Evolutionary conservation across 495 filamentous ascomycete genomes (phyloP).

Genomic region (Massariosphaeria phaeospora): DNA sequence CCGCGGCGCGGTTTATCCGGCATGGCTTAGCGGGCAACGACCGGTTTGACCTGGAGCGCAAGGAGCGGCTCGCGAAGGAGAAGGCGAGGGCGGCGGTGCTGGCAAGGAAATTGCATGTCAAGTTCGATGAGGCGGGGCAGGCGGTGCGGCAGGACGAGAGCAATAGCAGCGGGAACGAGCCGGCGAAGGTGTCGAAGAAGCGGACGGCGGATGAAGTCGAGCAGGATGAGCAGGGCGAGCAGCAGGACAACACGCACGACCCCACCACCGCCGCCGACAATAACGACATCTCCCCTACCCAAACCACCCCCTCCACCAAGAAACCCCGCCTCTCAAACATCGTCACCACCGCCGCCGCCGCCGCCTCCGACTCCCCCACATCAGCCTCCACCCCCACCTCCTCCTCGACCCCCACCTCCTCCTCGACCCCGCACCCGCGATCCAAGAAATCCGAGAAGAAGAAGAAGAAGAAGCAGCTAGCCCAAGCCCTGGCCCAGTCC

Average conservation of each 20-base stretch:
- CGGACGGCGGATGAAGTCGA: not conserved
- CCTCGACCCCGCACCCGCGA: too few relatives aligned
- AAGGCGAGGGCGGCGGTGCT: slow-evolving; percentile 39
- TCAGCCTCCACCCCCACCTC: too few relatives aligned
- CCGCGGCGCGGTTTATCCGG: slow-evolving; percentile 74
- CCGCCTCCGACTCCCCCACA: too few relatives aligned
- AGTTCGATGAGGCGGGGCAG: slow-evolving; percentile 37
- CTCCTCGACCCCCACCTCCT: too few relatives aligned
- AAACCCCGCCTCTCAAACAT: too few relatives aligned
- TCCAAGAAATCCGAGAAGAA: not conserved
- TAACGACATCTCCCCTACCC: too few relatives aligned
- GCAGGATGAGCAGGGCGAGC: not conserved
- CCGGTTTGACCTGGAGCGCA: slow-evolving; percentile 41
- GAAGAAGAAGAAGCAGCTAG: not conserved
- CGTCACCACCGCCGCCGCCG: too few relatives aligned
- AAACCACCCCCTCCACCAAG: not conserved
- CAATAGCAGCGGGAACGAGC: slow-evolving; percentile 22
- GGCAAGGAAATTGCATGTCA: slow-evolving; percentile 5
- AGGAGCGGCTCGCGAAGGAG: slow-evolving; percentile 38
- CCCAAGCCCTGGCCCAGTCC: not conserved
- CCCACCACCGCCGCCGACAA: too few relatives aligned
- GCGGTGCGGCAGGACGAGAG: slow-evolving; percentile 37
- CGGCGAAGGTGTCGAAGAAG: slow-evolving; percentile 36
- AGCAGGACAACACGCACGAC: too few relatives aligned
- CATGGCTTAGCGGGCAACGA: slow-evolving; percentile 71